Evolutionary conservation across 495 filamentous ascomycete genomes (phyloP).

Genomic region (Hyphodiscus hymeniophilus): DNA sequence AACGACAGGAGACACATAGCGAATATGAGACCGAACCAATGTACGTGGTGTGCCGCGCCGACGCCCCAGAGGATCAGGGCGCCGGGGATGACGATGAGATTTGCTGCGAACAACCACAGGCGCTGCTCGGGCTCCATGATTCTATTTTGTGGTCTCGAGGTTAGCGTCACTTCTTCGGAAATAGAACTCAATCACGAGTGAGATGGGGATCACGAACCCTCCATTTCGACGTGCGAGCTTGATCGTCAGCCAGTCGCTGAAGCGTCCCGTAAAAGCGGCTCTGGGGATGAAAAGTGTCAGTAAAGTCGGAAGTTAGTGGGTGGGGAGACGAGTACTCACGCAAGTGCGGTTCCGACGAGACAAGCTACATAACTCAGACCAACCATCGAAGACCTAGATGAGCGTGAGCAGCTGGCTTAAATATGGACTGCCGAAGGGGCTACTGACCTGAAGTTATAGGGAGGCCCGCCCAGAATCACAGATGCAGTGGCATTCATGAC

Average conservation of each 20-base stretch:
- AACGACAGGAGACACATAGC: conserved; percentile 52
- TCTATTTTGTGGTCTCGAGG: too few species aligned
- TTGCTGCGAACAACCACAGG: conserved; percentile 52
- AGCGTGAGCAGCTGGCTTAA: too few species aligned
- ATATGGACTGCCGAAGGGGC: too few species aligned
- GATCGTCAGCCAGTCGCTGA: conserved; percentile 1
- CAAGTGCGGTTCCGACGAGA: not conserved
- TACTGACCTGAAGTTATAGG: not conserved
- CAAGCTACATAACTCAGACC: not conserved
- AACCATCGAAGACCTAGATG: not conserved
- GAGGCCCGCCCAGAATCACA: not conserved
- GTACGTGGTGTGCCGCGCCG: conserved; percentile 39
- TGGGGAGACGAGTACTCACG: too few species aligned
- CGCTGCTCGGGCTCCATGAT: conserved; percentile 55
- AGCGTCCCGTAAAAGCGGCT: not conserved
- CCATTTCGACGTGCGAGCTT: conserved; percentile 35
- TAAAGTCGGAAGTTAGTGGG: too few species aligned
- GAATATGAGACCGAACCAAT: conserved; percentile 41
- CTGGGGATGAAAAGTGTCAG: not conserved
- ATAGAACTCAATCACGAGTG: too few species aligned
- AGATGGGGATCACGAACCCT: too few species aligned
- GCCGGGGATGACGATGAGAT: conserved; percentile 43
- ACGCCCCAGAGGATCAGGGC: conserved; percentile 59
- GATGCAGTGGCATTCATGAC: conserved; percentile 22
- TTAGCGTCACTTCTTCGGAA: too few species aligned